A percentile compares a stretch with the other conserved stretches of the same genome.
Conservation (phyloP, 768 basidiomycete genomes). For the Kwoniella dendrophila region DNA sequence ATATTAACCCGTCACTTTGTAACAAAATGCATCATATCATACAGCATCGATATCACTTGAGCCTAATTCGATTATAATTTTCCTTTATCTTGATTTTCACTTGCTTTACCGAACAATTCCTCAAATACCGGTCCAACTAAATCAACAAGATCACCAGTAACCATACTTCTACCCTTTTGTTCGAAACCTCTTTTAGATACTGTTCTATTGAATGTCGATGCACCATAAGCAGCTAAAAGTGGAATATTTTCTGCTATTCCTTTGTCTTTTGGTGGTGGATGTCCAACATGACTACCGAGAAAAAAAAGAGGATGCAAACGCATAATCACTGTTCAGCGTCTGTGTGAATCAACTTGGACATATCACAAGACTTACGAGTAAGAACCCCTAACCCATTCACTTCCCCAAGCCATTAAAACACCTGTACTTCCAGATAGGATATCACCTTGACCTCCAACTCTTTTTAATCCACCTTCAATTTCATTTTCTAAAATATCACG, state of each 20-base stretch:
- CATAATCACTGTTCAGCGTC: not conserved
- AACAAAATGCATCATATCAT: conserved; percentile 15
- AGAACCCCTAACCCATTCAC: conserved; percentile 82
- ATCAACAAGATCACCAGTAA: conserved; percentile 74
- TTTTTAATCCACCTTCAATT: conserved; percentile 76
- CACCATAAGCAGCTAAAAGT: conserved; percentile 79
- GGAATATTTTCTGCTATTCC: conserved; percentile 63
- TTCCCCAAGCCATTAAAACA: conserved; percentile 90
- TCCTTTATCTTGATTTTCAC: conserved; percentile 10
- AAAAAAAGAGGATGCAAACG: not conserved
- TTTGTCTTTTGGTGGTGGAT: conserved; percentile 47
- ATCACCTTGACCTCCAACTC: conserved; percentile 97
- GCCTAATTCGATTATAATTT: not conserved
- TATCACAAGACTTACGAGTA: conserved; percentile 66
- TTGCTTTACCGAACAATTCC: conserved; percentile 15
- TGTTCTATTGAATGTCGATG: conserved; percentile 83
- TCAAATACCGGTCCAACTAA: conserved; percentile 67
- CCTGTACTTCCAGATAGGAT: conserved; percentile 85
- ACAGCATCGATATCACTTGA: not conserved
- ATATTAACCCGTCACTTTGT: not conserved
- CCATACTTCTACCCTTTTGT: conserved; percentile 74
- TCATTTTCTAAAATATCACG: conserved; percentile 68
- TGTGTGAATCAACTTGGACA: not conserved
- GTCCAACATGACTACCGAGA: conserved; percentile 46
- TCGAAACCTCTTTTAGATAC: conserved; percentile 75